Evolutionary conservation across 257 asterid species (phyloP).

Genomic region (Nicotiana sylvestris): DNA sequence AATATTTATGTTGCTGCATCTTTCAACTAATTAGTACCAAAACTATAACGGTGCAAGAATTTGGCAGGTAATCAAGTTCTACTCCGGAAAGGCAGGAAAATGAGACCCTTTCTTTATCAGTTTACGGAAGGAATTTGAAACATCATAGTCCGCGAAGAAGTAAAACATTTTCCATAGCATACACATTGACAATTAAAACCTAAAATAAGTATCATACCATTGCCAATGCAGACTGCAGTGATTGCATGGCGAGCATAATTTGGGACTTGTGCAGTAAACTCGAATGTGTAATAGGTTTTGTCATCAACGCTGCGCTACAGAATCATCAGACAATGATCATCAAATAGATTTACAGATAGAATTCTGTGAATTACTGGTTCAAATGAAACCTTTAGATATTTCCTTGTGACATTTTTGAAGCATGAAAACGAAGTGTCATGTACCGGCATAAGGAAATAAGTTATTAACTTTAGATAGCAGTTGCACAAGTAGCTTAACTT

Average conservation of each 20-base stretch:
- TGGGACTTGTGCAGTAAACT: conserved; percentile 75
- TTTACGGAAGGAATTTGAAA: neutral
- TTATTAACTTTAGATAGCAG: neutral
- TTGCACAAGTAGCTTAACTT: neutral
- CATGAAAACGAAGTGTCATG: neutral
- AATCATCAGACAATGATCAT: conserved; percentile 13
- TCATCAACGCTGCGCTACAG: conserved; percentile 75
- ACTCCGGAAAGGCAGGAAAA: neutral
- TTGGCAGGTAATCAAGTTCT: neutral
- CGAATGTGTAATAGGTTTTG: conserved; percentile 65
- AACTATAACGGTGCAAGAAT: neutral
- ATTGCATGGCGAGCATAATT: conserved; percentile 90
- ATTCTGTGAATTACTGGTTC: neutral
- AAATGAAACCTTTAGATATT: neutral
- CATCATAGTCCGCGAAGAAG: neutral
- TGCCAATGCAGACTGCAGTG: conserved; percentile 65
- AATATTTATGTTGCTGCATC: neutral
- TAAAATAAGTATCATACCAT: conserved; percentile 38
- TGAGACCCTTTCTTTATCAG: neutral
- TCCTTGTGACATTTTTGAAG: neutral
- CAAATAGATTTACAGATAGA: neutral
- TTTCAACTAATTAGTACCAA: neutral
- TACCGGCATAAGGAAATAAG: neutral
- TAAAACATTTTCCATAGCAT: neutral
- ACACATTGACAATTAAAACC: neutral